phyloP scores from a whole-genome alignment of 306 rosid species.

The Nissolia schottii region DNA sequence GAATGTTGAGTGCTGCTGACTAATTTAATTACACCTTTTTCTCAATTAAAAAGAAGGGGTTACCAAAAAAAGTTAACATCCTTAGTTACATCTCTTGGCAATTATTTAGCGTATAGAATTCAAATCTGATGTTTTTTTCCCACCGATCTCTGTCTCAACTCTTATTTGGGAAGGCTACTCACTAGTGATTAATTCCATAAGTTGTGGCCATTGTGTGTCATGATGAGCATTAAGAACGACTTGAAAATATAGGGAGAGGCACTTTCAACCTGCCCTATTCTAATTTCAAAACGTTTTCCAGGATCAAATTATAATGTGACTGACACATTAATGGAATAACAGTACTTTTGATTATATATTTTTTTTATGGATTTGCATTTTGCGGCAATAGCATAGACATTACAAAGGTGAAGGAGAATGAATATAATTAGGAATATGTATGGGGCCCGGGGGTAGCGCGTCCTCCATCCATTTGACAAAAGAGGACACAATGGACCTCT shows the following conservation, averaged over 20 bases:
- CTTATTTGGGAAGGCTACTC: conserved; percentile 22
- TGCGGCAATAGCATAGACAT: background rate
- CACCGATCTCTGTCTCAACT: background rate
- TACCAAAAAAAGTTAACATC: background rate
- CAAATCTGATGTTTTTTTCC: background rate
- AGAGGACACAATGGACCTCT: background rate
- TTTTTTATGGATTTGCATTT: background rate
- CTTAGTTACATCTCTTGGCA: background rate
- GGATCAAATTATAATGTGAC: background rate
- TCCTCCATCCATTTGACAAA: background rate
- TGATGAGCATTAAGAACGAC: background rate
- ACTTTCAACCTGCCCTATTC: background rate
- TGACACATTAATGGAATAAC: background rate
- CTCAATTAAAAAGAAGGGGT: background rate
- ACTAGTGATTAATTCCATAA: conserved; percentile 6
- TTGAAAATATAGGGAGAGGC: background rate
- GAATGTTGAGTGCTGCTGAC: background rate
- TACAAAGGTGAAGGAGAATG: background rate
- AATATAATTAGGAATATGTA: background rate
- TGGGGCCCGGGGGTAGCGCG: background rate
- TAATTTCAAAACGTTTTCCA: background rate
- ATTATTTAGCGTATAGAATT: background rate
- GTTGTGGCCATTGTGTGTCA: background rate
- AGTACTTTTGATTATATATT: too few relatives aligned
- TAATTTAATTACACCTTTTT: background rate